Conservation (phyloP, 148 eudicot species). For the Silene uniflora region DNA sequence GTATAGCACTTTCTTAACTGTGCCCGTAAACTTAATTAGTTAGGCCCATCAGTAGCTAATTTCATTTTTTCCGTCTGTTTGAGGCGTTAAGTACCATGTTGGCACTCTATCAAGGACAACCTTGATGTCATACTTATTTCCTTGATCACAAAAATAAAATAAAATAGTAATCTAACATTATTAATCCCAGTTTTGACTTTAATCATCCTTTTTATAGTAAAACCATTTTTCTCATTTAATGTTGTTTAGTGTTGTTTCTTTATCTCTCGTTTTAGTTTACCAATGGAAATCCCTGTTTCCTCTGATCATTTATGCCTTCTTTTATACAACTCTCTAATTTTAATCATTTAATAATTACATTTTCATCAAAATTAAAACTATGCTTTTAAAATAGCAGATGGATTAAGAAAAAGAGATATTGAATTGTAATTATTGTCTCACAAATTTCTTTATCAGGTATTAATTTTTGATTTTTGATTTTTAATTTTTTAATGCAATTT, state of each 20-base stretch:
- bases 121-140: too few relatives aligned
- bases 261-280: neutral
- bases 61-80: too few relatives aligned
- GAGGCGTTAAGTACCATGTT: too few relatives aligned
- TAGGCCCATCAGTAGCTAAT: too few relatives aligned
- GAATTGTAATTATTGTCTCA: conserved; percentile 28
- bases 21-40: too few relatives aligned
- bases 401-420: neutral
- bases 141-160: too few relatives aligned
- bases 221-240: neutral
- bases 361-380: neutral
- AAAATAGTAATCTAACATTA: too few relatives aligned
- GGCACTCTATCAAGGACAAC: too few relatives aligned
- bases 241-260: too few relatives aligned
- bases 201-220: neutral
- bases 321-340: neutral
- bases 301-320: neutral
- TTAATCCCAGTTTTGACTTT: neutral
- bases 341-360: neutral
- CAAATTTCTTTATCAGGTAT: conserved; percentile 24
- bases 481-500: neutral
- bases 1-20: too few relatives aligned
- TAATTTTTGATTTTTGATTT: neutral
- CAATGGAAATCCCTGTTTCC: neutral
- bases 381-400: neutral